Percentiles rank a stretch among this genome's conserved stretches.
Conservation (phyloP, 2,329 filamentous ascomycete species). For the Dactylonectria estremocensis region DNA sequence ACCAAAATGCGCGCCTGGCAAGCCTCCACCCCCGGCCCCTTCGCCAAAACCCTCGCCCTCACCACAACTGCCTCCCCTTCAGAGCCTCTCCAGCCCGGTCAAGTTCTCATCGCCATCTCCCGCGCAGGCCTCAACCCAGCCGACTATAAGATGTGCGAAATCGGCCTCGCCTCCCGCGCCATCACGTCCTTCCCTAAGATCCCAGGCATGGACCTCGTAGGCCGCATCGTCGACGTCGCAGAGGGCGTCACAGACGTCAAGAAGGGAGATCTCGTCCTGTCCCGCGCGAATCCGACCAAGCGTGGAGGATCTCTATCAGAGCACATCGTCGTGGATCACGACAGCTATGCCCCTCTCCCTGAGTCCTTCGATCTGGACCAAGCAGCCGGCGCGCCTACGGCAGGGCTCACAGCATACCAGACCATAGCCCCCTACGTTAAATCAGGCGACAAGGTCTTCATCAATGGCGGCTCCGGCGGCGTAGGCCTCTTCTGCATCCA, state of each 20-base stretch:
- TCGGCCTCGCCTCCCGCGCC: slow-evolving; percentile 55
- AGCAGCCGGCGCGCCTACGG: slow-evolving; percentile 61
- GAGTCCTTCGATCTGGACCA: slow-evolving; percentile 57
- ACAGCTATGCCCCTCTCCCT: slow-evolving; percentile 57
- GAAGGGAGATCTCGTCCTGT: slow-evolving; percentile 62
- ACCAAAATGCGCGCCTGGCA: too few species aligned
- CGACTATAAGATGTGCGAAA: slow-evolving; percentile 64
- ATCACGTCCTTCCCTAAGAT: slow-evolving; percentile 57
- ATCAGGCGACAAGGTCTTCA: slow-evolving; percentile 71
- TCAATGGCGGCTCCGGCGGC: slow-evolving; percentile 77
- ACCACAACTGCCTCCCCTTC: too few species aligned
- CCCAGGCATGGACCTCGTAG: slow-evolving; percentile 67
- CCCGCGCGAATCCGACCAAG: slow-evolving; percentile 49
- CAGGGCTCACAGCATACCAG: slow-evolving; percentile 65
- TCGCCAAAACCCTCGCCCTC: too few species aligned
- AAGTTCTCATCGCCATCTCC: too few species aligned
- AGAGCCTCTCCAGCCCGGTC: too few species aligned
- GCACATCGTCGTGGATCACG: slow-evolving; percentile 55
- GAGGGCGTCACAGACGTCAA: slow-evolving; percentile 49
- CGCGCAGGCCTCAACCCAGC: slow-evolving; percentile 62
- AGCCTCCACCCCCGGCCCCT: too few species aligned
- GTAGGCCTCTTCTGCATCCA: slow-evolving; percentile 75
- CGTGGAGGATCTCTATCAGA: slow-evolving; percentile 61
- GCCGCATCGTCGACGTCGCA: slow-evolving; percentile 59
- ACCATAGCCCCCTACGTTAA: slow-evolving; percentile 63